phyloP scores from a whole-genome alignment of 2,329 filamentous ascomycete genomes.

The Ophiobolus disseminans region DNA sequence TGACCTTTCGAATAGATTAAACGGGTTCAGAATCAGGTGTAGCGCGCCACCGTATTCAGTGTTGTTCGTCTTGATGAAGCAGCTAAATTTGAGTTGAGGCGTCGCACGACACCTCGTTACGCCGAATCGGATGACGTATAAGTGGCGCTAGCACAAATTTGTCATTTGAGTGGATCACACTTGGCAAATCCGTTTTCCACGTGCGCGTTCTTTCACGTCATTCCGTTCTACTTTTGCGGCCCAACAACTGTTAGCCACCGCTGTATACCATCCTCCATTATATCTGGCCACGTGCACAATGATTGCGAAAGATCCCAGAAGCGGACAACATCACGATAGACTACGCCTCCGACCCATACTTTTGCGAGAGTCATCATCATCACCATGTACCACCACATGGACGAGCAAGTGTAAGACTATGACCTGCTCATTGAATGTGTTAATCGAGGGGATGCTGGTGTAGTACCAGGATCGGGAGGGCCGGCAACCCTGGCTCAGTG shows the following conservation, averaged over 20 bases:
- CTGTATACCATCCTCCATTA: not conserved
- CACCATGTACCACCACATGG: too few species aligned
- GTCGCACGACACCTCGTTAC: conserved; percentile 8
- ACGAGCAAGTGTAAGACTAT: too few species aligned
- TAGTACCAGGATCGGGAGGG: too few species aligned
- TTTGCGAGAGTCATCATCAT: too few species aligned
- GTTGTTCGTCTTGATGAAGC: conserved; percentile 12
- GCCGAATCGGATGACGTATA: conserved; percentile 24
- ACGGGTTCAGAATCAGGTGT: conserved; percentile 17
- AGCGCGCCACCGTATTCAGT: conserved; percentile 11
- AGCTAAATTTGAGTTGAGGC: conserved; percentile 25
- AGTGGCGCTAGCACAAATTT: conserved; percentile 6
- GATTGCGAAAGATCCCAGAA: too few species aligned
- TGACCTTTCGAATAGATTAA: conserved; percentile 24
- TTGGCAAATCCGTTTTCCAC: conserved; percentile 1
- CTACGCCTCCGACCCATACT: too few species aligned
- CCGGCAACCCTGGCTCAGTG: not conserved
- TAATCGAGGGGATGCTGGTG: too few species aligned
- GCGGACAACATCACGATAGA: too few species aligned
- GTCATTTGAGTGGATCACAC: not conserved
- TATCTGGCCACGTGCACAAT: too few species aligned
- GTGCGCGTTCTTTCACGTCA: conserved; percentile 10
- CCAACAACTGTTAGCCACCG: not conserved
- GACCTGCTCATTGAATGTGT: too few species aligned
- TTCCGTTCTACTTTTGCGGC: not conserved